A percentile compares a stretch with the other conserved stretches of the same genome.
Conservation (phyloP, 352 stramenopile genomes). For the Pythium myriotylum region DNA sequence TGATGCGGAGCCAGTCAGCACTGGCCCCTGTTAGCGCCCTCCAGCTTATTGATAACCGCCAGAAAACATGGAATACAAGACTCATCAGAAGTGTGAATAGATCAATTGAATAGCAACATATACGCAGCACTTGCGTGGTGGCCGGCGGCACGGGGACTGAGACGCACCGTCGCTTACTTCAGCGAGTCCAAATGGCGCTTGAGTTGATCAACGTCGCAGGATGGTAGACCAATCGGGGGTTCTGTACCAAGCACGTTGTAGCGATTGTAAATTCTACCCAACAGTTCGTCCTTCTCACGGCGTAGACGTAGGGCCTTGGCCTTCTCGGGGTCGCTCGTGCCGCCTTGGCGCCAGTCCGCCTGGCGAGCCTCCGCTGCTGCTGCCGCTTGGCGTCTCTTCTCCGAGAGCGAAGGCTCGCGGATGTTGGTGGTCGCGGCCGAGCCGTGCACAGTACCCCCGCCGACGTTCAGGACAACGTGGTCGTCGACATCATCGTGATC, state of each 20-base stretch:
- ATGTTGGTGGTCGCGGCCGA: conserved; percentile 1
- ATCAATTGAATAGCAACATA: too few relatives aligned
- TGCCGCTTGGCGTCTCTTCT: conserved; percentile 66
- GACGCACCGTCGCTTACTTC: conserved; percentile 14
- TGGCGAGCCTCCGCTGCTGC: conserved; percentile 70
- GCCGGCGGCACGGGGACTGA: too few relatives aligned
- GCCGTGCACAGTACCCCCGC: conserved; percentile 16
- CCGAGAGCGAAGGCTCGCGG: conserved; percentile 52
- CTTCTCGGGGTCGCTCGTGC: conserved; percentile 62
- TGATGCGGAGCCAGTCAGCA: neutral
- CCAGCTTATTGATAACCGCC: neutral
- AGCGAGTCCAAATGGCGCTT: conserved; percentile 75
- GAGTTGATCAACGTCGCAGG: conserved; percentile 79
- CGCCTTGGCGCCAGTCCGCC: conserved; percentile 79
- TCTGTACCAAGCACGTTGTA: conserved; percentile 81
- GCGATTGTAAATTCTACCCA: conserved; percentile 79
- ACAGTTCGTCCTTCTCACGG: conserved; percentile 82
- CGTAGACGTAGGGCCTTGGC: conserved; percentile 61
- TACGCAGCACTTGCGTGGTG: too few relatives aligned
- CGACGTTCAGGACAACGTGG: conserved; percentile 14
- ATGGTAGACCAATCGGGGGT: conserved; percentile 77
- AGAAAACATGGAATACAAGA: conserved; percentile 2
- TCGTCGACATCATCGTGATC: conserved; percentile 21
- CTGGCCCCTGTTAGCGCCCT: too few relatives aligned
- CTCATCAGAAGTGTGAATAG: neutral